These are phyloP conservation scores for Fraxinus latifolia DNA, from an alignment of 305 asterid species.

Conservation along the genomic window DNA sequence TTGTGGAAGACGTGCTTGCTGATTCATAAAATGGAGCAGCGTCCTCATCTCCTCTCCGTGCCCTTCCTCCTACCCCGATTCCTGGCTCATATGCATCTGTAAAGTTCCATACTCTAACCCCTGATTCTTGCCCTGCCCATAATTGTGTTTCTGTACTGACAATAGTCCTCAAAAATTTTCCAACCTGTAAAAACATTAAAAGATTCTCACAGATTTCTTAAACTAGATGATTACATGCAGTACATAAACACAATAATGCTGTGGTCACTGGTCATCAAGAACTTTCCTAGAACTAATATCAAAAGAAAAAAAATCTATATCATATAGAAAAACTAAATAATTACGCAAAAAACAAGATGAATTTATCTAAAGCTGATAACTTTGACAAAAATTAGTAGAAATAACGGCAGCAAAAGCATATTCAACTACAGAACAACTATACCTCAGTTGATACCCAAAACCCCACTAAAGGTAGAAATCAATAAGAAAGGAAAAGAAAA, in stretches of 20 bases:
- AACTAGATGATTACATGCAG: not conserved
- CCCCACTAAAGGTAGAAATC: not conserved
- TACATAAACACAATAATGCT: not conserved
- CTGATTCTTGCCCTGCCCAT: slow-evolving; percentile 95
- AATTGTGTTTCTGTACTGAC: slow-evolving; percentile 72
- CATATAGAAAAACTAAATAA: not conserved
- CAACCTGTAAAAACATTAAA: slow-evolving; percentile 48
- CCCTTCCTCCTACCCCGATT: slow-evolving; percentile 56
- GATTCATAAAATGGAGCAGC: slow-evolving; percentile 91
- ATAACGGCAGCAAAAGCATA: not conserved
- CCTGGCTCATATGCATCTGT: slow-evolving; percentile 75
- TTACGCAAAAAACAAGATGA: not conserved
- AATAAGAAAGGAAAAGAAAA: not conserved
- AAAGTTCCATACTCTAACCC: slow-evolving; percentile 87
- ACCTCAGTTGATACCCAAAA: not conserved
- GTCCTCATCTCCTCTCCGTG: slow-evolving; percentile 86
- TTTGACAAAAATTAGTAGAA: not conserved
- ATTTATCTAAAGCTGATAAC: not conserved
- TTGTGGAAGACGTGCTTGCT: slow-evolving; percentile 57
- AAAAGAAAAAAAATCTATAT: not conserved
- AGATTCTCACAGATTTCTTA: not conserved
- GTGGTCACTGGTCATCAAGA: not conserved
- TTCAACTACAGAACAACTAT: not conserved
- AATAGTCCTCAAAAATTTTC: slow-evolving; percentile 73
- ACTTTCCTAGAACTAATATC: not conserved